These are phyloP conservation scores for Herpetomonas muscarum DNA, from an alignment of 208 protist genomes.

Conservation along the genomic window DNA sequence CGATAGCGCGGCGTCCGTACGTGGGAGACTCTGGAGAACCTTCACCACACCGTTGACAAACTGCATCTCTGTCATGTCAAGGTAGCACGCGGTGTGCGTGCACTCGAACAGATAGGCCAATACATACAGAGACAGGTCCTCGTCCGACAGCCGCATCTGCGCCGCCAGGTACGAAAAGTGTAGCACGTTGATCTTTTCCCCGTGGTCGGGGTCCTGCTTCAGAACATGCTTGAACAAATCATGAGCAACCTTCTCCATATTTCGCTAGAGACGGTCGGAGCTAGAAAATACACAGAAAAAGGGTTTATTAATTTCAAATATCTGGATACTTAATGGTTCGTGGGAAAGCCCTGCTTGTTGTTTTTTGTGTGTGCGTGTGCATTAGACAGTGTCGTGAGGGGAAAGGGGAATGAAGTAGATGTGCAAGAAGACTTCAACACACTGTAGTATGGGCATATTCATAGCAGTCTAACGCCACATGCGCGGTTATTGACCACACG, in stretches of 20 bases:
- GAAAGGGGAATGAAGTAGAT: background rate
- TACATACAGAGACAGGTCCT: constrained; percentile 64
- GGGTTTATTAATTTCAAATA: background rate
- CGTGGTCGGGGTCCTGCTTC: constrained; percentile 4
- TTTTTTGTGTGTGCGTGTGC: background rate
- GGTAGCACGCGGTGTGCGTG: constrained; percentile 13
- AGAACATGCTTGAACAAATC: constrained; percentile 35
- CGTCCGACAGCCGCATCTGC: constrained; percentile 30
- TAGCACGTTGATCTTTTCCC: constrained; percentile 14
- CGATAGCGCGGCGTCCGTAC: too few species aligned
- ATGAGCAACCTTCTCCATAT: constrained; percentile 8
- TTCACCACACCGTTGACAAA: constrained; percentile 29
- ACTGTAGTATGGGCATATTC: background rate
- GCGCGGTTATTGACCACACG: too few species aligned
- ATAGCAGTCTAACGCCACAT: background rate
- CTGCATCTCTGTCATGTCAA: constrained; percentile 38
- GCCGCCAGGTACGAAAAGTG: constrained; percentile 52
- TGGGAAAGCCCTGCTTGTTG: background rate
- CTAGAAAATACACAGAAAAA: constrained; percentile 13
- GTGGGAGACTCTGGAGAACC: background rate
- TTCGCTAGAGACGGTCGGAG: constrained; percentile 2
- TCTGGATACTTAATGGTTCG: background rate
- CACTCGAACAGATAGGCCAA: constrained; percentile 48
- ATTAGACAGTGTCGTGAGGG: background rate
- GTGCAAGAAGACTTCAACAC: background rate